phyloP scores from a whole-genome alignment of 2,329 filamentous ascomycete genomes.

The Albophoma yamanashiensis region DNA sequence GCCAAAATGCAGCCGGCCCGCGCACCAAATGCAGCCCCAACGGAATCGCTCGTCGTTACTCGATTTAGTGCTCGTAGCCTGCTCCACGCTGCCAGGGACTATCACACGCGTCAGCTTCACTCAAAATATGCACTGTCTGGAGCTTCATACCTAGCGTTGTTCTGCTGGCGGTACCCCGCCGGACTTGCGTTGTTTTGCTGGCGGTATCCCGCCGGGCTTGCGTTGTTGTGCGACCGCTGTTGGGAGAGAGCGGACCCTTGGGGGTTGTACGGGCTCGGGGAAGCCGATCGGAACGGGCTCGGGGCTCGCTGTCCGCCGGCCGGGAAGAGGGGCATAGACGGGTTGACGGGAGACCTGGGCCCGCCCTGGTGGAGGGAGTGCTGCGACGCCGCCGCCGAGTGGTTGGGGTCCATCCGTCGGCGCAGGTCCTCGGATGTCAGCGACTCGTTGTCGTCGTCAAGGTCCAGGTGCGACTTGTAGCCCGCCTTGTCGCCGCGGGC shows the following conservation, averaged over 20 bases:
- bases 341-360: slow-evolving; percentile 25
- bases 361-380: slow-evolving; percentile 15
- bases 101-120: slow-evolving; percentile 8
- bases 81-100: slow-evolving; percentile 36
- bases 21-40: neutral
- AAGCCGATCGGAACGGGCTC: slow-evolving; percentile 23
- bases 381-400: slow-evolving; percentile 15
- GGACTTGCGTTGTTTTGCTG: slow-evolving; percentile 27
- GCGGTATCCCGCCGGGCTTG: slow-evolving; percentile 22
- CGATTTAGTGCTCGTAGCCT: slow-evolving; percentile 26
- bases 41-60: neutral
- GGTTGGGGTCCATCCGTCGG: slow-evolving; percentile 18
- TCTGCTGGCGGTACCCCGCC: slow-evolving; percentile 23
- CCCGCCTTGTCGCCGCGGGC: slow-evolving; percentile 70
- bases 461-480: slow-evolving; percentile 24
- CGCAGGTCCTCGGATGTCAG: slow-evolving; percentile 27
- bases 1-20: neutral
- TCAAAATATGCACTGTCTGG: neutral
- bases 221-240: slow-evolving; percentile 19
- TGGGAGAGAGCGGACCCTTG: slow-evolving; percentile 10
- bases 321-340: slow-evolving; percentile 32
- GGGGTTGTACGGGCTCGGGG: slow-evolving; percentile 22
- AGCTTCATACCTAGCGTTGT: slow-evolving; percentile 25
- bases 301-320: slow-evolving; percentile 21
- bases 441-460: slow-evolving; percentile 31